A percentile compares a stretch with the other conserved stretches of the same genome.
phyloP scores from a whole-genome alignment of 805 yeast species.

The Osmozyma mogii region DNA sequence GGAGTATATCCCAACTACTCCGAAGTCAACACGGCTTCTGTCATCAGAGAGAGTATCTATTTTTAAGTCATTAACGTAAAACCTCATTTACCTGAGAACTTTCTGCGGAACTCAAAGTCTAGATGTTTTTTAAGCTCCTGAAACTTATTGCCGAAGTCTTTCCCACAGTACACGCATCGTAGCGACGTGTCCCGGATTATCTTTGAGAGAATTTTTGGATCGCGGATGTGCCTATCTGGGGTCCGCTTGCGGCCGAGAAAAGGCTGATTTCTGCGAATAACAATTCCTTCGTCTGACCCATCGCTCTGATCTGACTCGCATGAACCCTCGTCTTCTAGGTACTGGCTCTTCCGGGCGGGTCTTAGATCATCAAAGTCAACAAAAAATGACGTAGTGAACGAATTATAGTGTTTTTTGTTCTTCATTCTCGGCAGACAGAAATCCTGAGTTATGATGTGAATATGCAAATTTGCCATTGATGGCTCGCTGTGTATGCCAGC shows the following conservation, averaged over 20 bases:
- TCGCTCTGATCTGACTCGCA: no score
- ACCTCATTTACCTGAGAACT: no score
- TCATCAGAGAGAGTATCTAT: no score
- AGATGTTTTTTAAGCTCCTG: slow-evolving; percentile 22
- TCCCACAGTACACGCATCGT: slow-evolving; percentile 20
- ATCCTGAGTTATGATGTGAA: slow-evolving; percentile 67
- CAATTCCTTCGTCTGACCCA: no score
- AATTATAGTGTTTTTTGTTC: slow-evolving; percentile 58
- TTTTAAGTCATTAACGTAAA: no score
- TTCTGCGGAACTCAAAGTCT: slow-evolving; percentile 14
- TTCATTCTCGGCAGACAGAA: slow-evolving; percentile 48
- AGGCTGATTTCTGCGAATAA: no score
- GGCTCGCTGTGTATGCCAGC: slow-evolving; percentile 69
- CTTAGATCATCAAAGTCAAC: slow-evolving; percentile 42
- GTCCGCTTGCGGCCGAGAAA: no score
- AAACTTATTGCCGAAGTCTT: slow-evolving; percentile 18
- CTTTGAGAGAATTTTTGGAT: no score
- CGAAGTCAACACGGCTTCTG: no score
- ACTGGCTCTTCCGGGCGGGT: slow-evolving; percentile 11
- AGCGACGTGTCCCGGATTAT: slow-evolving; percentile 13
- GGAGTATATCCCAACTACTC: no score
- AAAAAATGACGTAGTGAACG: slow-evolving; percentile 62
- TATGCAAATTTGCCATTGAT: slow-evolving; percentile 59
- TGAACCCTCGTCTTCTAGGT: no score
- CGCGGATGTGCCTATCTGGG: no score